Conservation (phyloP, 1,284 basidiomycete genomes). For the Cystobasidium pallidum region DNA sequence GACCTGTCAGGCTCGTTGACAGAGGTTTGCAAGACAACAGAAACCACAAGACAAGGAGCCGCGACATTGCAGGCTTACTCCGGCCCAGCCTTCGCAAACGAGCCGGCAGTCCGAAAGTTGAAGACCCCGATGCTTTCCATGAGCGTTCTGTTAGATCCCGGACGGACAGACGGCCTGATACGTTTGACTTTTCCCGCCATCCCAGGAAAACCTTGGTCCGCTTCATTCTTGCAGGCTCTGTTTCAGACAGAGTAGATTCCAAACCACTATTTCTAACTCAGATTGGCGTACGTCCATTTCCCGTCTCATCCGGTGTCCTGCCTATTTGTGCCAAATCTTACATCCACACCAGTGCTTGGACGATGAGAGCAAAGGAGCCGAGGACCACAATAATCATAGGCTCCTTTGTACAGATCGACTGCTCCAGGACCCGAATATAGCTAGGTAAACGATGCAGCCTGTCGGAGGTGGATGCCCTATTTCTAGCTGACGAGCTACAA, state of each 20-base stretch:
- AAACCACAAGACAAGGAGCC: neutral
- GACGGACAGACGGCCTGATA: neutral
- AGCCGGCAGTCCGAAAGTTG: neutral
- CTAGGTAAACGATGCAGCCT: neutral
- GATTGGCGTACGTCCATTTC: neutral
- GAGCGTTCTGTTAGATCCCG: no score
- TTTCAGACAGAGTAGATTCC: neutral
- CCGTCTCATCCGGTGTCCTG: no score
- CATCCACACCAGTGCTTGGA: neutral
- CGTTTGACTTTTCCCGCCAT: neutral
- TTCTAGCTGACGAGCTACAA: no score
- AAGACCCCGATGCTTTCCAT: neutral
- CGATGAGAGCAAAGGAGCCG: neutral
- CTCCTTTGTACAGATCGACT: neutral
- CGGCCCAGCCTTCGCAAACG: neutral
- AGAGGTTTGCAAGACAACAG: neutral
- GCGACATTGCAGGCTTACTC: neutral
- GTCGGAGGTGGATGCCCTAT: no score
- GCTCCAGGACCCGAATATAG: neutral
- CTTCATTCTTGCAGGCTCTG: slow-evolving; percentile 12
- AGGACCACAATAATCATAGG: neutral
- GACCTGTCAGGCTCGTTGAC: neutral
- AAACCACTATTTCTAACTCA: neutral
- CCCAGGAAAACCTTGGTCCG: neutral
- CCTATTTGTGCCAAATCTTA: neutral